A percentile compares a stretch with the other conserved stretches of the same genome.
Evolutionary conservation across 352 stramenopile genomes (phyloP).

Genomic region (Pythium periplocum): DNA sequence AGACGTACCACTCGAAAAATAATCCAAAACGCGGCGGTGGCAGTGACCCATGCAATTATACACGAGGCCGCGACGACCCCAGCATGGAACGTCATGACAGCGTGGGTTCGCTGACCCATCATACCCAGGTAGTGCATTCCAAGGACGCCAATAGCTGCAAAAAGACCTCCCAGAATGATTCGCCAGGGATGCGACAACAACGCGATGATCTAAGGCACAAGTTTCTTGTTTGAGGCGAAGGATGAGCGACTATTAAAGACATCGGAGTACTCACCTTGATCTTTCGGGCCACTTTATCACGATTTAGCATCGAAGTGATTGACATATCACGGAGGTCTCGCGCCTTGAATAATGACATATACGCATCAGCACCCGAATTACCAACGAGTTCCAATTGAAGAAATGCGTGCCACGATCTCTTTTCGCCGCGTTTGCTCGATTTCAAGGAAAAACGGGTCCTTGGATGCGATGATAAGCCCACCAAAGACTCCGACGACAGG

Average conservation of each 20-base stretch:
- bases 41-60: slow-evolving; percentile 48
- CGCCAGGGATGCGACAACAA: slow-evolving; percentile 52
- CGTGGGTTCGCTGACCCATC: slow-evolving; percentile 47
- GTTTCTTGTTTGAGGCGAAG: not conserved
- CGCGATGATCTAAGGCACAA: slow-evolving; percentile 26
- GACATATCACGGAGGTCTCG: not conserved
- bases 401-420: slow-evolving; percentile 23
- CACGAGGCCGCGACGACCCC: slow-evolving; percentile 41
- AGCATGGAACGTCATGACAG: slow-evolving; percentile 30
- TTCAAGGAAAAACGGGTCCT: slow-evolving; percentile 60
- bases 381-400: too few relatives aligned
- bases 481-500: slow-evolving; percentile 47
- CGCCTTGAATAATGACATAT: too few relatives aligned
- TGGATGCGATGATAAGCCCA: slow-evolving; percentile 46
- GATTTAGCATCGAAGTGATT: not conserved
- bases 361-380: too few relatives aligned
- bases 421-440: slow-evolving; percentile 48
- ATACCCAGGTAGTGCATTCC: slow-evolving; percentile 78
- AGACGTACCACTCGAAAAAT: slow-evolving; percentile 45
- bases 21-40: slow-evolving; percentile 64
- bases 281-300: slow-evolving; percentile 15
- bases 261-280: not conserved
- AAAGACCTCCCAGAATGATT: slow-evolving; percentile 41
- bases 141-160: slow-evolving; percentile 52
- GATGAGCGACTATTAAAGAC: not conserved